Conservation (phyloP, 192 early-diverging fungal genomes). For the Pilaira anomala region DNA sequence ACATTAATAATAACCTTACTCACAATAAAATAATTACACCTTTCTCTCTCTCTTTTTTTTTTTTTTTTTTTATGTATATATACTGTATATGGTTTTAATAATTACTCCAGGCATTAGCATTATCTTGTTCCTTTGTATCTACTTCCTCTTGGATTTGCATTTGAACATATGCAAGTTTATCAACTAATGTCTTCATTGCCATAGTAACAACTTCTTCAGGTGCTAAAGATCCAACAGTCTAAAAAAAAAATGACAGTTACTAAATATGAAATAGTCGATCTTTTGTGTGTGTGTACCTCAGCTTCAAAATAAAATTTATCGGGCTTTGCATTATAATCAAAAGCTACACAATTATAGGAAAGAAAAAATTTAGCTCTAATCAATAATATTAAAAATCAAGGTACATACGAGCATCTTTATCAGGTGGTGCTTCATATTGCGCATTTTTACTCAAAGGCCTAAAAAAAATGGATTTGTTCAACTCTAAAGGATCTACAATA, state of each 20-base stretch:
- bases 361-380: neutral
- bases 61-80: conserved; percentile 3
- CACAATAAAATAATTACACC: no score
- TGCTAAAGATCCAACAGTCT: conserved; percentile 72
- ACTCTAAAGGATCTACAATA: neutral
- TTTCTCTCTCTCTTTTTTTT: neutral
- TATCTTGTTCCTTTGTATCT: conserved; percentile 33
- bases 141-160: conserved; percentile 57
- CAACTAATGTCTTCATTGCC: conserved; percentile 68
- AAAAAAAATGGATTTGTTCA: neutral
- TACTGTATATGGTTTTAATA: neutral
- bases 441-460: conserved; percentile 66
- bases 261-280: neutral
- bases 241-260: conserved; percentile 10
- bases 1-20: neutral
- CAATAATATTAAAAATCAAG: neutral
- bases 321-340: conserved; percentile 80
- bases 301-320: conserved; percentile 73
- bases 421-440: conserved; percentile 50
- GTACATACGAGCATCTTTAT: conserved; percentile 45
- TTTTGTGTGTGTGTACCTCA: conserved; percentile 44
- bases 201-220: conserved; percentile 69
- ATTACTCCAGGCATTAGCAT: conserved; percentile 13
- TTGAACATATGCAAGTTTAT: conserved; percentile 69
- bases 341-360: conserved; percentile 43